phyloP scores from a whole-genome alignment of 148 eudicot genomes.

The Nepenthes mirabilis region DNA sequence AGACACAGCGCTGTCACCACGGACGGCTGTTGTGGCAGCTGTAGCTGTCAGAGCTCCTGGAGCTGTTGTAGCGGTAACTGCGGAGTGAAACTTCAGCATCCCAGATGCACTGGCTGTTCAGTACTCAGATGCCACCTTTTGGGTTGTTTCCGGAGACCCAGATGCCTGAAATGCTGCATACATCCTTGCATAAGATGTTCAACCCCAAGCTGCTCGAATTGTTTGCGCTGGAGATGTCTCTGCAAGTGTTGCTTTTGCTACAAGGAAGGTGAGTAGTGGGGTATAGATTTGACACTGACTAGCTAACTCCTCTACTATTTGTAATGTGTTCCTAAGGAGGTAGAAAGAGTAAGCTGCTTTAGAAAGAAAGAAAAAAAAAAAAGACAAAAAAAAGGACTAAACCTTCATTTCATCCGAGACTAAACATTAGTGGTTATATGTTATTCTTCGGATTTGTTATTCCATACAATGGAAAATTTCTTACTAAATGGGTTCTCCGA shows the following conservation, averaged over 20 bases:
- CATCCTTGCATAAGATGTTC: conserved; percentile 12
- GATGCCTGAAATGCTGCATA: conserved; percentile 10
- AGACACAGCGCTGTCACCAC: background rate
- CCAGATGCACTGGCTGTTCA: conserved; percentile 28
- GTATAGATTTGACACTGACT: background rate
- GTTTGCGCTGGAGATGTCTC: conserved; percentile 7
- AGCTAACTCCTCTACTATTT: too few relatives aligned
- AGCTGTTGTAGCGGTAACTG: conserved; percentile 4
- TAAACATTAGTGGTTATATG: too few relatives aligned
- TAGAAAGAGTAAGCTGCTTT: too few relatives aligned
- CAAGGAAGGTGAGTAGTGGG: conserved; percentile 1
- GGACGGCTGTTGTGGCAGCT: background rate
- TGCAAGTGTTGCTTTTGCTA: conserved; percentile 14
- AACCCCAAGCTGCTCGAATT: conserved; percentile 19
- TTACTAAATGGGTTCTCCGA: too few relatives aligned
- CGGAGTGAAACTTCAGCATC: background rate
- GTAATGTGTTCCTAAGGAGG: too few relatives aligned
- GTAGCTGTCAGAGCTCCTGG: conserved; percentile 1
- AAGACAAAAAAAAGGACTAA: too few relatives aligned
- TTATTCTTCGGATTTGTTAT: too few relatives aligned
- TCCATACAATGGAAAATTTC: too few relatives aligned
- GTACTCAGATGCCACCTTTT: conserved; percentile 21
- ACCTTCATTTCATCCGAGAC: too few relatives aligned
- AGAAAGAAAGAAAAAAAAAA: too few relatives aligned
- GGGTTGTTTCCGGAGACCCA: conserved; percentile 17